Evolutionary conservation across 1,284 basidiomycete genomes (phyloP).

Genomic region (Puccinia hordei): DNA sequence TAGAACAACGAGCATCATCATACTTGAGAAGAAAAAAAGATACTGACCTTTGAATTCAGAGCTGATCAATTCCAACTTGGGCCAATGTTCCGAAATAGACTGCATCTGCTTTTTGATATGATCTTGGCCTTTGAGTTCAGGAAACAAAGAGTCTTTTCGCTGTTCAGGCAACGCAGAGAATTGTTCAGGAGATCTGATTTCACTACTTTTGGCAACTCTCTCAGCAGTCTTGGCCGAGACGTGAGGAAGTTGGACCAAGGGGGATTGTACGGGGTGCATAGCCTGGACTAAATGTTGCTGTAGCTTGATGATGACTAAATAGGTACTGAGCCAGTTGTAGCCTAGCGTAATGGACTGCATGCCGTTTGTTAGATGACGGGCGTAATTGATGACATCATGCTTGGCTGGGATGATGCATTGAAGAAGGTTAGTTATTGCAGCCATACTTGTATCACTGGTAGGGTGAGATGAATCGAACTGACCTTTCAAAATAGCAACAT

Average conservation of each 20-base stretch:
- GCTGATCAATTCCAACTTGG: constrained; percentile 77
- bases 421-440: background rate
- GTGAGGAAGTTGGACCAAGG: constrained; percentile 75
- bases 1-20: background rate
- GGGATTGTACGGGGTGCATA: constrained; percentile 65
- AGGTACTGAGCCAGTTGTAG: constrained; percentile 87
- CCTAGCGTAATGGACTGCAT: constrained; percentile 80
- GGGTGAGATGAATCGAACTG: constrained; percentile 52
- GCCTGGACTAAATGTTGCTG: constrained; percentile 85
- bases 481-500: constrained; percentile 69
- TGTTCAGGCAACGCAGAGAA: constrained; percentile 55
- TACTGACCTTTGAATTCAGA: constrained; percentile 79
- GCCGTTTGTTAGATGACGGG: constrained; percentile 67
- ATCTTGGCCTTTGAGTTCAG: constrained; percentile 51
- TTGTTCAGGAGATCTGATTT: constrained; percentile 55
- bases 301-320: constrained; percentile 76
- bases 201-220: constrained; percentile 61
- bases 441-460: constrained; percentile 67
- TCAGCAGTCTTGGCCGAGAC: constrained; percentile 65
- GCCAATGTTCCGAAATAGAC: constrained; percentile 74
- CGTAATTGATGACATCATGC: constrained; percentile 55
- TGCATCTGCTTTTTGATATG: constrained; percentile 26
- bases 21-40: constrained; percentile 38
- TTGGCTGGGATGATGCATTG: constrained; percentile 52
- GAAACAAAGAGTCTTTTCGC: constrained; percentile 65